These are phyloP conservation scores for Plenodomus biglobosus DNA, from an alignment of 2,329 filamentous ascomycete genomes.

Conservation along the genomic window DNA sequence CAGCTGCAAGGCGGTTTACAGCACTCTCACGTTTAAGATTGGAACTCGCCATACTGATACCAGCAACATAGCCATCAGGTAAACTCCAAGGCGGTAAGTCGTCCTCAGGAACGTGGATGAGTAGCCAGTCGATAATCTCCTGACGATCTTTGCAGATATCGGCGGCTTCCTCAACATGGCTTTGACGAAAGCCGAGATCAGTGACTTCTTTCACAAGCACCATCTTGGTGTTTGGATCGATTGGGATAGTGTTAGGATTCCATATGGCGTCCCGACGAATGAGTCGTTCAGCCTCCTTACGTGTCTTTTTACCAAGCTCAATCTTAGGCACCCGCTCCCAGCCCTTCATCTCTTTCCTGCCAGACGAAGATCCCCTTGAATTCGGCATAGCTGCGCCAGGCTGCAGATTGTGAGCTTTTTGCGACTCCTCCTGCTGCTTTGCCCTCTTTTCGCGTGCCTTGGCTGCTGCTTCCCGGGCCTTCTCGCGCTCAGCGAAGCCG, in stretches of 20 bases:
- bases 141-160: slow-evolving; percentile 87
- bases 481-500: slow-evolving; percentile 75
- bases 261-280: slow-evolving; percentile 78
- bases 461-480: slow-evolving; percentile 71
- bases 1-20: slow-evolving; percentile 76
- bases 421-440: slow-evolving; percentile 57
- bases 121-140: slow-evolving; percentile 91
- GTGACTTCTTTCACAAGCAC: slow-evolving; percentile 71
- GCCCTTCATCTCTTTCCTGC: slow-evolving; percentile 60
- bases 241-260: slow-evolving; percentile 76
- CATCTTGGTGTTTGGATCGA: slow-evolving; percentile 60
- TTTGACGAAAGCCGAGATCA: slow-evolving; percentile 81
- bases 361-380: slow-evolving; percentile 30
- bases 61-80: slow-evolving; percentile 87
- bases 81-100: slow-evolving; percentile 91
- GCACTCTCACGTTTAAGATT: slow-evolving; percentile 80
- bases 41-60: slow-evolving; percentile 80
- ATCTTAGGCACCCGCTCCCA: slow-evolving; percentile 88
- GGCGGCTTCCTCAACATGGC: slow-evolving; percentile 85
- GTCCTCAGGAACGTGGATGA: slow-evolving; percentile 96
- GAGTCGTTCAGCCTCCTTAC: slow-evolving; percentile 76
- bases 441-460: slow-evolving; percentile 73
- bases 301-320: slow-evolving; percentile 83
- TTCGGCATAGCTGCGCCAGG: slow-evolving; percentile 36
- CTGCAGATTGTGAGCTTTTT: slow-evolving; percentile 62